A percentile compares a stretch with the other conserved stretches of the same genome.
phyloP scores from a whole-genome alignment of 2,329 filamentous ascomycete genomes.

The Parasarocladium wereldwijsianum region DNA sequence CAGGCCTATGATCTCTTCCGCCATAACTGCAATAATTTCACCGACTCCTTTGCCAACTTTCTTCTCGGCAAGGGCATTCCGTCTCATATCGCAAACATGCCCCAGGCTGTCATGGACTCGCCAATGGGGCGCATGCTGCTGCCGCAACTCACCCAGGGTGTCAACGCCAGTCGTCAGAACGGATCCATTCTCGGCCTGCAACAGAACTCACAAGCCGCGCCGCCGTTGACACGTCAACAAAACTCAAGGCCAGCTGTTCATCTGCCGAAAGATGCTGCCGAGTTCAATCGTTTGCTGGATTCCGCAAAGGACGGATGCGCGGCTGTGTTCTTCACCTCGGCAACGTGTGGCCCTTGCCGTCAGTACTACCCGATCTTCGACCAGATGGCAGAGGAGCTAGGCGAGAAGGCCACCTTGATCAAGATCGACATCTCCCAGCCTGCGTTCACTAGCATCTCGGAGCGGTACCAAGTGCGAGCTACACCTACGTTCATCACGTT shows the following conservation, averaged over 20 bases:
- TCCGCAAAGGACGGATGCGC: constrained; percentile 56
- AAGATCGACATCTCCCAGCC: constrained; percentile 66
- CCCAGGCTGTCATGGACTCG: constrained; percentile 69
- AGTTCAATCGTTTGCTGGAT: constrained; percentile 22
- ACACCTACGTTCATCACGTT: constrained; percentile 89
- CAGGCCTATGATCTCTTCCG: constrained; percentile 77
- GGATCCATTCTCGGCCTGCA: constrained; percentile 39
- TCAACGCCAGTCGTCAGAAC: constrained; percentile 32
- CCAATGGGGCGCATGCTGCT: constrained; percentile 80
- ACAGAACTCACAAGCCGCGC: constrained; percentile 12
- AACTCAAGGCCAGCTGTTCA: constrained; percentile 30
- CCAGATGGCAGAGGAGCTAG: constrained; percentile 59
- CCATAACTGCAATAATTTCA: constrained; percentile 98
- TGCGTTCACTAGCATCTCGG: constrained; percentile 46
- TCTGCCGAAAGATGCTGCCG: constrained; percentile 11
- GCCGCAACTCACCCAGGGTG: constrained; percentile 46
- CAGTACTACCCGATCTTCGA: constrained; percentile 70
- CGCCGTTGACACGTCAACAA: too few relatives aligned
- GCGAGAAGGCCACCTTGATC: constrained; percentile 54
- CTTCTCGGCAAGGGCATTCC: constrained; percentile 81
- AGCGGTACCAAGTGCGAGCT: constrained; percentile 52
- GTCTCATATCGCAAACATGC: constrained; percentile 70
- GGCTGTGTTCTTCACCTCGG: constrained; percentile 83
- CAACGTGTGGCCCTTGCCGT: constrained; percentile 76
- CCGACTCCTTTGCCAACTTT: constrained; percentile 82